Evolutionary conservation across 441 rosid genomes (phyloP), one percentile per base, ranked within the genome.

Genomic region (Pelargonium citronellum): DNA sequence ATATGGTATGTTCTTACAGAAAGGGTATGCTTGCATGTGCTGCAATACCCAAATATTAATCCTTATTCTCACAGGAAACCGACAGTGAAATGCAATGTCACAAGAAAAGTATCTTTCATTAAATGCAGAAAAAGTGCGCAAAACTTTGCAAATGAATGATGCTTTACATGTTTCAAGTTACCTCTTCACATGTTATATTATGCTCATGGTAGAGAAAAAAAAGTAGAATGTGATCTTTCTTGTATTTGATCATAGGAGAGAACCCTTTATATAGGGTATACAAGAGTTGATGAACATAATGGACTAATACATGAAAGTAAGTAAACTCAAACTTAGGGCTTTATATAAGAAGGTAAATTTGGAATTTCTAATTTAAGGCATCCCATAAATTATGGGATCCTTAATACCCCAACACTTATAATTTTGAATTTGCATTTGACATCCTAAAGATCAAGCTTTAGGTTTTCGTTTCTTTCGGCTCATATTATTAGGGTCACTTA

Each of bases 381-480:
- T 39, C 8, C 43, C 43, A 39, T 39, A 39, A 39, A 39, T 39
- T 39, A 39, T 39, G 43, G 43, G 10, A 39, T 39, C 43, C 43
- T 39, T 39, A 39, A 39, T 39, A 39, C 43, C 43, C 7, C 43
- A 7, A 39, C 43, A 39, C 43, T 39, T 39, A 39, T 6, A 39
- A 46, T 46, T 10, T 46, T 46, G 13, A 12, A 11, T 46, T 46
- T 46, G n/a, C 49, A 46, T 46, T 7, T 46, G 51, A 46, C 22
- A 47, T 16, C 57, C 58, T 13, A 24, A 44, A 24, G 60, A 67
- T 22, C 11, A 67, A 67, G 12, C 51, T 6, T 67, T 67, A 46
- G 57, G 60, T 16, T 13, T 46, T 4, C 34, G 7, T 51, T 16
- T 67, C 9, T 55, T 12, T 37, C 15, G 1, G 46, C 61, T 55